Conservation (phyloP, 371 early-diverging fungal genomes). For the Lichtheimia hyalospora region DNA sequence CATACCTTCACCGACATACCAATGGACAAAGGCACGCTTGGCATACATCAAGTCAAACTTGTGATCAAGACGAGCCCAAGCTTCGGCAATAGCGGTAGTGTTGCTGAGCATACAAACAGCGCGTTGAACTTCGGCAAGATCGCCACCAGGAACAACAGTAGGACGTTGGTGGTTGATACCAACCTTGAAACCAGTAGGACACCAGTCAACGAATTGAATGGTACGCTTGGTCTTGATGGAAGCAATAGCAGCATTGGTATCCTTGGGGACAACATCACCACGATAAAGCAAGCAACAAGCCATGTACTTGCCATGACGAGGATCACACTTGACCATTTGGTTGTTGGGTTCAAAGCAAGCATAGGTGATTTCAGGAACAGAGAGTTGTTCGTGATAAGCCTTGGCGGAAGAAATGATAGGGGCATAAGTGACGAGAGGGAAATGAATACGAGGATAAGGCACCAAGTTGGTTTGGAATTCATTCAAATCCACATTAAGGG, state of each 20-base stretch:
- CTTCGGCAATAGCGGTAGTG: slow-evolving; percentile 94
- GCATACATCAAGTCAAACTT: slow-evolving; percentile 96
- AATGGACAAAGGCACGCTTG: slow-evolving; percentile 97
- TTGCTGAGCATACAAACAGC: slow-evolving; percentile 94
- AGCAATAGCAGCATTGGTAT: slow-evolving; percentile 87
- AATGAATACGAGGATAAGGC: slow-evolving; percentile 95
- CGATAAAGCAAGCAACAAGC: slow-evolving; percentile 92
- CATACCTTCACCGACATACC: slow-evolving; percentile 98
- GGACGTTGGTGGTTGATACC: slow-evolving; percentile 92
- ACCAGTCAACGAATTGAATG: slow-evolving; percentile 96
- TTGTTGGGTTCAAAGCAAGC: slow-evolving; percentile 93
- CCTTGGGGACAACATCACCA: slow-evolving; percentile 86
- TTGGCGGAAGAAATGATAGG: slow-evolving; percentile 90
- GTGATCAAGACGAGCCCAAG: slow-evolving; percentile 91
- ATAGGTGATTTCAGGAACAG: slow-evolving; percentile 87
- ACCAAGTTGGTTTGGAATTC: slow-evolving; percentile 98
- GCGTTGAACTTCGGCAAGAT: slow-evolving; percentile 85
- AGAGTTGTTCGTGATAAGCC: slow-evolving; percentile 88
- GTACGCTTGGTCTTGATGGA: slow-evolving; percentile 89
- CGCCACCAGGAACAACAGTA: slow-evolving; percentile 83
- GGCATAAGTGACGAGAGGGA: slow-evolving; percentile 92
- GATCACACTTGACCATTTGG: slow-evolving; percentile 97
- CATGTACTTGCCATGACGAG: slow-evolving; percentile 94
- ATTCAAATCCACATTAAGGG: slow-evolving; percentile 93
- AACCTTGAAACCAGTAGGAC: slow-evolving; percentile 85